Evolutionary conservation across 495 filamentous ascomycete genomes (phyloP).

Genomic region (Daldinia decipiens): DNA sequence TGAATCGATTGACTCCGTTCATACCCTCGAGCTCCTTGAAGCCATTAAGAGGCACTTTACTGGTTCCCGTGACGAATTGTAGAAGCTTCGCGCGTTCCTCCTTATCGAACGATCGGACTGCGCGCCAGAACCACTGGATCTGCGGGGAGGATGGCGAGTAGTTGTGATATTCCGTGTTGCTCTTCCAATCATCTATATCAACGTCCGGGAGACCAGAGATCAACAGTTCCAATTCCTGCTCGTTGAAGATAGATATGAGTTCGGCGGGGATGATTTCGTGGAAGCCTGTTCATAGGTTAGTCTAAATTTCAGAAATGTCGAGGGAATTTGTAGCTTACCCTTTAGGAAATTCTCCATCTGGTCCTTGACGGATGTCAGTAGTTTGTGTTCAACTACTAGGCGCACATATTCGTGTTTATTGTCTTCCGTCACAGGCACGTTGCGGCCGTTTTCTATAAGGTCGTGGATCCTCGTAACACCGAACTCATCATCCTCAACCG

Average conservation of each 20-base stretch:
- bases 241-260: slow-evolving; percentile 96
- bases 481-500: slow-evolving; percentile 91
- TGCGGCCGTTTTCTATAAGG: slow-evolving; percentile 84
- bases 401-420: slow-evolving; percentile 99
- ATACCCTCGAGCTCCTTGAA: slow-evolving; percentile 99
- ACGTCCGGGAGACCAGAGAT: slow-evolving; percentile 98
- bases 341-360: slow-evolving; percentile 96
- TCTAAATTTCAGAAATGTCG: slow-evolving; percentile 10
- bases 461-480: slow-evolving; percentile 88
- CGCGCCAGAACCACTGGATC: slow-evolving; percentile 99
- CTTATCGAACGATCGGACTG: slow-evolving; percentile 97
- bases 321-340: slow-evolving; percentile 62
- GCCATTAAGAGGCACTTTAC: slow-evolving; percentile 97
- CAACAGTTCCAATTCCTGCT: slow-evolving; percentile 95
- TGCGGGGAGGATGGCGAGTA: slow-evolving; percentile 94
- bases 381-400: slow-evolving; percentile 90
- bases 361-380: slow-evolving; percentile 88
- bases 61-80: slow-evolving; percentile 98
- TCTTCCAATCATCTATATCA: slow-evolving; percentile 99
- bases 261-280: slow-evolving; percentile 97
- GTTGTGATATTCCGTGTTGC: slow-evolving; percentile 98
- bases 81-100: slow-evolving; percentile 97
- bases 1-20: slow-evolving; percentile 98
- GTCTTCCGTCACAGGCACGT: slow-evolving; percentile 93
- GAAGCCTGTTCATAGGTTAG: slow-evolving; percentile 71